Base-by-base conservation (phyloP, 768 basidiomycete genomes). In the Ramaria sp. region DNA sequence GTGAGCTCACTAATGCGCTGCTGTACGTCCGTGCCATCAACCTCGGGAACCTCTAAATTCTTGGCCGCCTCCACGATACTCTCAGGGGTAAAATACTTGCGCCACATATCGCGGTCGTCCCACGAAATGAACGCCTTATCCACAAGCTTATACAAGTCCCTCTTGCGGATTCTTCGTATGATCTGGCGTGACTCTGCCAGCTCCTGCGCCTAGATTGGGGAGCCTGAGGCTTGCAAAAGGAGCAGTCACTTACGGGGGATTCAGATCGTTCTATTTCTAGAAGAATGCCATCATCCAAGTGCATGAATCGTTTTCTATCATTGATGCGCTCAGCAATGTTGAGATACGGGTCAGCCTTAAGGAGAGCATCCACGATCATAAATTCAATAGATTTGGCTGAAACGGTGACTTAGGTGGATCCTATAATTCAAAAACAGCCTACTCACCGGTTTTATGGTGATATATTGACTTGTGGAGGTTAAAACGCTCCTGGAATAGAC, bases 401-500 rank as follows among this genome's bases (percentile, higher is more conserved):
- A 37, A 37, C 34, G 34, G 13, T 37, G 2, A 13, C 34, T 37
- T 37, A 9, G 13, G 34, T 10, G 13, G 34, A 10, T 37, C 13
- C 10, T 7, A 2, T 1, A 10, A 7, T 13, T 13, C 34, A 9
- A 37, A 9, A 19, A 13, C 38, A 41, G 10, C 41, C 17, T 13
- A 68, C 75, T 20, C 58, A 81, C 81, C 82, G 1, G 86, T 80
- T 66, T 90, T 90, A 67, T 91, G 89, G 59, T 80, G 83, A 61
- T 91, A 92, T n/a, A 89, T 76, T 7, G 76, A 77, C 64, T 90
- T 91, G 69, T 90, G 88, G n/a, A 91, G 71, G 38, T 79, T 84
- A 64, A 88, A 91, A 3, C 89, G 77, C 1, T 82, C 81, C 33
- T 80, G 76, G 60, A 81, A 90, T 3, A 92, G 75, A 56, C 87